Conservation (phyloP, 2,329 filamentous ascomycete genomes). For the Trichophyton simii region DNA sequence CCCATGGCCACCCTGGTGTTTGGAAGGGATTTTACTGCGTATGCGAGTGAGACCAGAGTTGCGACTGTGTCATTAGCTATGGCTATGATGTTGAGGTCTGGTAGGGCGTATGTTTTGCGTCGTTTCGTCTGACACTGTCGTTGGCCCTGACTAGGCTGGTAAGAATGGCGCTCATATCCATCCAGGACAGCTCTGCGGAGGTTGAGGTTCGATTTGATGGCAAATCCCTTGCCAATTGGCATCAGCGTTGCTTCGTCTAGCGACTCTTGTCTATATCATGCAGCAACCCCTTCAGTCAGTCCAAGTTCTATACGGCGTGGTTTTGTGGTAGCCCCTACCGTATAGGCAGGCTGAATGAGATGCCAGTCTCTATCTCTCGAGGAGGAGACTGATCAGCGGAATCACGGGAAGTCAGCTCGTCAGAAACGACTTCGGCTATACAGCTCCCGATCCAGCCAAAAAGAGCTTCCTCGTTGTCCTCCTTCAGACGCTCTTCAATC, state of each 20-base stretch:
- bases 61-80: slow-evolving; percentile 70
- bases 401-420: slow-evolving; percentile 27
- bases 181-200: slow-evolving; percentile 24
- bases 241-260: slow-evolving; percentile 40
- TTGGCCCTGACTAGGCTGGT: slow-evolving; percentile 15
- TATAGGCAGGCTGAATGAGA: slow-evolving; percentile 34
- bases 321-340: slow-evolving; percentile 20
- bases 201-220: slow-evolving; percentile 24
- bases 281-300: neutral
- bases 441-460: slow-evolving; percentile 65
- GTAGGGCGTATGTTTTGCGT: slow-evolving; percentile 35
- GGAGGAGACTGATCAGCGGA: slow-evolving; percentile 19
- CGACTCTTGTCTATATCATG: slow-evolving; percentile 30
- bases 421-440: slow-evolving; percentile 57
- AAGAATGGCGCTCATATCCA: slow-evolving; percentile 33
- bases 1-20: slow-evolving; percentile 59
- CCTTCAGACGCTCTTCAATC: slow-evolving; percentile 60
- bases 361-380: slow-evolving; percentile 27
- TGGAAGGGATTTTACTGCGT: slow-evolving; percentile 46
- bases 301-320: neutral
- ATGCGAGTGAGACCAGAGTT: slow-evolving; percentile 63
- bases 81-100: slow-evolving; percentile 53
- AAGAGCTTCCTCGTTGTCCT: slow-evolving; percentile 54
- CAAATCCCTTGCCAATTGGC: slow-evolving; percentile 43
- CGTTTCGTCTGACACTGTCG: slow-evolving; percentile 18